A percentile compares a stretch with the other conserved stretches of the same genome.
These are phyloP conservation scores for Amyloporia xantha DNA, from an alignment of 768 basidiomycete genomes.

Conservation along the genomic window DNA sequence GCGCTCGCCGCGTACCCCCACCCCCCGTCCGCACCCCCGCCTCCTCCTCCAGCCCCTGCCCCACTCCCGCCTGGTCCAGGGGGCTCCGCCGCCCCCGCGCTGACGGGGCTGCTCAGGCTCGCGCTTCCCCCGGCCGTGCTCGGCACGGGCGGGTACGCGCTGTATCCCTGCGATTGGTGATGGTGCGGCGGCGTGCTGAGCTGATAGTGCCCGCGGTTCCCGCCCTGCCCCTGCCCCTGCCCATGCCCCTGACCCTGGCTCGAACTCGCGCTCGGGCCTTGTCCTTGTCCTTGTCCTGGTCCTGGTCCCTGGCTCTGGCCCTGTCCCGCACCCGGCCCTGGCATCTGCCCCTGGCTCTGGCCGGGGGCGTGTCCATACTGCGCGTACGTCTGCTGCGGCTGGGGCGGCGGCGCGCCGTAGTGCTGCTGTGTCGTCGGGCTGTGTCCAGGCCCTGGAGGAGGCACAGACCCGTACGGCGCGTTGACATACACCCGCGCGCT, in stretches of 20 bases:
- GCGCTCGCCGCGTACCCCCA: conserved; percentile 1
- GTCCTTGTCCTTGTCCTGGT: too few species aligned
- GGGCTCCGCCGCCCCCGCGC: conserved; percentile 4
- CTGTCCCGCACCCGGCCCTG: conserved; percentile 14
- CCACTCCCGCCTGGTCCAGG: conserved; percentile 8
- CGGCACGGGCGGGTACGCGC: conserved; percentile 20
- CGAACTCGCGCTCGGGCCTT: too few species aligned
- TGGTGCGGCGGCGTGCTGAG: conserved; percentile 21
- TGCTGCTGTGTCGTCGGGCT: background rate
- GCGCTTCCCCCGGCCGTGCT: conserved; percentile 5
- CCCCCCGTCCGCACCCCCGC: conserved; percentile 7
- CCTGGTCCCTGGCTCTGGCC: conserved; percentile 23
- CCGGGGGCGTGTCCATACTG: conserved; percentile 21
- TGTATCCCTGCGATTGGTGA: conserved; percentile 18
- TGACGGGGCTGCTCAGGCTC: conserved; percentile 9
- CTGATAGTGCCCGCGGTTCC: conserved; percentile 15
- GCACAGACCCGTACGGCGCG: background rate
- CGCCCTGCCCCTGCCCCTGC: background rate
- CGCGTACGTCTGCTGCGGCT: conserved; percentile 10
- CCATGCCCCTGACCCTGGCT: background rate
- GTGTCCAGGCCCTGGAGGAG: background rate
- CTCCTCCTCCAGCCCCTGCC: background rate
- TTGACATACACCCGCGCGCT: background rate
- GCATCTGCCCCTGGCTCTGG: conserved; percentile 23
- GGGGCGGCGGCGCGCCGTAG: conserved; percentile 6